Evolutionary conservation across 2,329 filamentous ascomycete genomes (phyloP).

Genomic region (Coniochaeta prunicola): DNA sequence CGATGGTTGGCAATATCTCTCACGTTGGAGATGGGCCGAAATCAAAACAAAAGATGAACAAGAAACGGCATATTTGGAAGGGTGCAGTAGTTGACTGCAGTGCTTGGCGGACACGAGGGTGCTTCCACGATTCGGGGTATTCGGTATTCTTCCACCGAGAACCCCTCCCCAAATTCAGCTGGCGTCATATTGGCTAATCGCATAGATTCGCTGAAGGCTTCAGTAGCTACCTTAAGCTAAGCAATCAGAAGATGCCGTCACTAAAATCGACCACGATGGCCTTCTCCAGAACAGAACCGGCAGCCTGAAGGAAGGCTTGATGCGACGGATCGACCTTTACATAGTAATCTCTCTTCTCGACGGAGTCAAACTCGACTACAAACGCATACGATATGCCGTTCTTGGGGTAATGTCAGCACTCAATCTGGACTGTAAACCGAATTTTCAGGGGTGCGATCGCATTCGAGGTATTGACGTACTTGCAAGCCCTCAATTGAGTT

Average conservation of each 20-base stretch:
- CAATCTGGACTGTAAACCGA: not conserved
- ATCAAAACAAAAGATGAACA: not conserved
- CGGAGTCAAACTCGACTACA: slow-evolving; percentile 29
- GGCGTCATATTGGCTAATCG: not conserved
- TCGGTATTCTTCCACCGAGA: too few relatives aligned
- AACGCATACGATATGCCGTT: slow-evolving; percentile 34
- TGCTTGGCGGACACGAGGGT: not conserved
- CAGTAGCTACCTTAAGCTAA: not conserved
- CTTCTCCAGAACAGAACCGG: slow-evolving; percentile 24
- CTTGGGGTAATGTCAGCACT: slow-evolving; percentile 15
- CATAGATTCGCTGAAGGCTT: not conserved
- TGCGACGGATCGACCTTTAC: slow-evolving; percentile 30
- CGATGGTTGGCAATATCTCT: too few relatives aligned
- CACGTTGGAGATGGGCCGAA: too few relatives aligned
- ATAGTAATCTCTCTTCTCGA: slow-evolving; percentile 33
- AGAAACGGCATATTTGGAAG: not conserved
- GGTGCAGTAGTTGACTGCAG: not conserved
- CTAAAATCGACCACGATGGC: slow-evolving; percentile 30
- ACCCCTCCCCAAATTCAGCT: not conserved
- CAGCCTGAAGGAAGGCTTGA: slow-evolving; percentile 26
- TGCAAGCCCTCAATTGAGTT: slow-evolving; percentile 54
- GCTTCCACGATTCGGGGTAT: not conserved
- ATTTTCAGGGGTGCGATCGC: not conserved
- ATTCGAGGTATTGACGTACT: slow-evolving; percentile 31
- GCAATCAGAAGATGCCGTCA: slow-evolving; percentile 7